Percentiles rank a stretch among this genome's conserved stretches.
Conservation (phyloP, 2,329 filamentous ascomycete genomes). For the Diaporthe destruens region DNA sequence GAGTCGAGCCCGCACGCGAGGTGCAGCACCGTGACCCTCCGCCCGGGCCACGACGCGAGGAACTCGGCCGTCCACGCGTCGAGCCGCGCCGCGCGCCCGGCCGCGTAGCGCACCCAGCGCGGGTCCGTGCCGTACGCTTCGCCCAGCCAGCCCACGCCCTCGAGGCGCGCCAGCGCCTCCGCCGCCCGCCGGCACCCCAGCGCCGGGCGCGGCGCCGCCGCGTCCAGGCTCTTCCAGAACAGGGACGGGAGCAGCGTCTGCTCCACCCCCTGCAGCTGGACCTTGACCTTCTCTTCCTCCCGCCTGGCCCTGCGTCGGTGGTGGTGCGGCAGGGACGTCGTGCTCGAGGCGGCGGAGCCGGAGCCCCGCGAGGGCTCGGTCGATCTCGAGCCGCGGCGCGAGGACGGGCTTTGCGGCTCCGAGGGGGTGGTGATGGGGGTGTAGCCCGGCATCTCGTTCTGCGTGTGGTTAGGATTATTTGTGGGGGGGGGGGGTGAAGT, state of each 20-base stretch:
- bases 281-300: constrained; percentile 9
- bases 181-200: constrained; percentile 22
- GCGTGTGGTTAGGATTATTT: neutral
- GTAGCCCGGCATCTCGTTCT: neutral
- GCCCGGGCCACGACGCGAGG: neutral
- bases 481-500: neutral
- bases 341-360: neutral
- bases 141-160: constrained; percentile 4
- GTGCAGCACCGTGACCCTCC: constrained; percentile 38
- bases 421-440: neutral
- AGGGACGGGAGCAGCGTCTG: neutral
- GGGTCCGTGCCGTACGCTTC: constrained; percentile 16
- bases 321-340: neutral
- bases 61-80: constrained; percentile 38
- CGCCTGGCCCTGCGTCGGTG: neutral
- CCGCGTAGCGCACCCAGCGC: constrained; percentile 34
- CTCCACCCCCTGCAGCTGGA: neutral
- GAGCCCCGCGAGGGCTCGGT: neutral
- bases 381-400: constrained; percentile 17
- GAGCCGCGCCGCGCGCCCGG: constrained; percentile 23
- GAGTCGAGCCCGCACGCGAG: constrained; percentile 40
- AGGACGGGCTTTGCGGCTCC: neutral
- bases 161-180: constrained; percentile 19
- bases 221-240: constrained; percentile 17
- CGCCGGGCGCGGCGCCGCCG: neutral